Evolutionary conservation across 2,329 filamentous ascomycete species (phyloP).

Genomic region (Aspergillus arachidicola): DNA sequence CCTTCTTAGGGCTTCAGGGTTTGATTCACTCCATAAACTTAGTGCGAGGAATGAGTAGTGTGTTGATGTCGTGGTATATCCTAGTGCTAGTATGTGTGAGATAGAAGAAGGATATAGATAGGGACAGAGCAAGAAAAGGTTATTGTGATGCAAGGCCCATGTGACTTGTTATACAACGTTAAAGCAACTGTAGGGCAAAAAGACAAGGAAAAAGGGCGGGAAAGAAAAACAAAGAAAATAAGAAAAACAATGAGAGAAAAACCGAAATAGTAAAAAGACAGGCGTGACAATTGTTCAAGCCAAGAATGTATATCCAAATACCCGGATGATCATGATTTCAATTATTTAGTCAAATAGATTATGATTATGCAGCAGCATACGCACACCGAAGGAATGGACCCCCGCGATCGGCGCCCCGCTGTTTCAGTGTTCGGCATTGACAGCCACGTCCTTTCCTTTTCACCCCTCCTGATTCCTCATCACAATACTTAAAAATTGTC

Average conservation of each 20-base stretch:
- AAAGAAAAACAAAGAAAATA: neutral
- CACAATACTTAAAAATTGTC: neutral
- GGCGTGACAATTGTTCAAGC: neutral
- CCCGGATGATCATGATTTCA: neutral
- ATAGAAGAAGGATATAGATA: neutral
- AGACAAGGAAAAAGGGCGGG: neutral
- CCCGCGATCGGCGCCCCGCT: constrained; percentile 30
- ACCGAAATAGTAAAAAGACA: neutral
- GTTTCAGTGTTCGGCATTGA: constrained; percentile 13
- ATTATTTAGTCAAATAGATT: neutral
- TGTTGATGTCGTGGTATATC: neutral
- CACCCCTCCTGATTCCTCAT: constrained; percentile 11
- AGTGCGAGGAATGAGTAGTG: neutral
- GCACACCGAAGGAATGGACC: constrained; percentile 1
- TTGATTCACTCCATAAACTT: neutral
- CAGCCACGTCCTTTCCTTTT: neutral
- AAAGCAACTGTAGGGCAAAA: neutral
- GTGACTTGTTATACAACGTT: neutral
- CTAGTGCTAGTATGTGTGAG: neutral
- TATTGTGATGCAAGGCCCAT: neutral
- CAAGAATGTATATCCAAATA: neutral
- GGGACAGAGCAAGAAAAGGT: neutral
- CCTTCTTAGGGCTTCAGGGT: neutral
- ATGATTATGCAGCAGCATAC: neutral
- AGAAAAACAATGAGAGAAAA: neutral